Evolutionary conservation across 176 grass and related monocot species (phyloP), one percentile per base, ranked within the genome.

Genomic region (Triticum urartu): DNA sequence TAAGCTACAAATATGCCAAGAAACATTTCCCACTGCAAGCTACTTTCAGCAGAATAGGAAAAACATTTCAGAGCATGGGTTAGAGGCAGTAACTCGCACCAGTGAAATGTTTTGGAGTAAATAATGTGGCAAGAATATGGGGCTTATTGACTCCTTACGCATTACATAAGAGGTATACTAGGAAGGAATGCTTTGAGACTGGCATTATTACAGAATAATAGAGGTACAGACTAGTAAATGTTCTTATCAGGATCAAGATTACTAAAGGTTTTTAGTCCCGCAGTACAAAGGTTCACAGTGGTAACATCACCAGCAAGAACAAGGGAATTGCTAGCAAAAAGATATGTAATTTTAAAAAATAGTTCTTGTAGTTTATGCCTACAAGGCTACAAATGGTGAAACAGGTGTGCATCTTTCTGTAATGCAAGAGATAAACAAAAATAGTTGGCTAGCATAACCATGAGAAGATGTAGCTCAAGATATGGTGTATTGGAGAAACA

Each of bases 1-100:
- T 4, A 85, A 43, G 47, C 18, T 34, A 56, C 36, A 85, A 64
- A 80, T 76, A 85, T 81, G 25, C 2, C 22, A 81, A 75, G 35
- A n/a, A 50, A 38, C 22, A 50, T 77, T 62, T 10, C 8, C 22
- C 35, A n/a, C 10, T n/a, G 32, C 26, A 28, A 11, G 56, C 15
- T 14, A 45, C 56, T 83, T 83, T 73, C 17, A 62, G 33, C 18
- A 72, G 35, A 72, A n/a, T 20, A 61, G 6, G 34, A 30, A 18
- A 73, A 66, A 39, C 15, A 38, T 81, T 61, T 7, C 2, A 9
- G 26, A 30, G 7, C 22, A 1, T 30, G 13, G 28, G 50, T 61
- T 75, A 72, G 39, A 45, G 70, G 42, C 40, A 82, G 48, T 4
- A 71, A 15, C 17, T 69, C 1, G 20, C 42, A 72, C 5, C 25